phyloP scores from a whole-genome alignment of 352 stramenopile genomes.

The Phytophthora cactorum region DNA sequence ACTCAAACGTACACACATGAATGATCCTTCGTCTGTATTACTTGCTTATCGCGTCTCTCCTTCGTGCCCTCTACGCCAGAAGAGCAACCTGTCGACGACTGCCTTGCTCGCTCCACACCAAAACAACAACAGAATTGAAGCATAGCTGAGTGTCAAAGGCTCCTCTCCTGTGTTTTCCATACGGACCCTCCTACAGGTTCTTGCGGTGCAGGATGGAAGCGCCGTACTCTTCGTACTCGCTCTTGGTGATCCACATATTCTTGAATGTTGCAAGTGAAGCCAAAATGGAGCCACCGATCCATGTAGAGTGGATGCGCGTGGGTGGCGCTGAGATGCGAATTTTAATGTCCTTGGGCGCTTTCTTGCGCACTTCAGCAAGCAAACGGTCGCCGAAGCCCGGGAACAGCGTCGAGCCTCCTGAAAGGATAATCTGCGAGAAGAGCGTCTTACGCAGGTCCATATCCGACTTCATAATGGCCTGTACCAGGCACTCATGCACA shows the following conservation, averaged over 20 bases:
- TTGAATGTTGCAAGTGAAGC: slow-evolving; percentile 98
- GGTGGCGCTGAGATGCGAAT: slow-evolving; percentile 96
- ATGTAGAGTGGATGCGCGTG: slow-evolving; percentile 95
- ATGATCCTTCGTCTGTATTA: slow-evolving; percentile 23
- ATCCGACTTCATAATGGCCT: slow-evolving; percentile 98
- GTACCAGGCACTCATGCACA: slow-evolving; percentile 88
- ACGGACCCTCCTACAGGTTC: slow-evolving; percentile 68
- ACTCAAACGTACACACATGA: no score
- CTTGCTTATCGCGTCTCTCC: slow-evolving; percentile 15
- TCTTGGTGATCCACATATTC: slow-evolving; percentile 99
- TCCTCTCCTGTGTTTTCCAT: slow-evolving; percentile 16
- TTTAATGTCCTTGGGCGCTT: slow-evolving; percentile 92
- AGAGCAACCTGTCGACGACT: slow-evolving; percentile 8
- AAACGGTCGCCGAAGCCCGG: slow-evolving; percentile 96
- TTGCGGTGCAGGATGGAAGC: slow-evolving; percentile 97
- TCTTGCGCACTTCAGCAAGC: slow-evolving; percentile 93
- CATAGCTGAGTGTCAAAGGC: neutral
- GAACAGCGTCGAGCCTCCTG: slow-evolving; percentile 95
- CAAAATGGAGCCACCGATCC: slow-evolving; percentile 98
- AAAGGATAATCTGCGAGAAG: slow-evolving; percentile 93
- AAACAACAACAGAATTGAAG: slow-evolving; percentile 42
- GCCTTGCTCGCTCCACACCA: slow-evolving; percentile 26
- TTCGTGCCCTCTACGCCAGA: slow-evolving; percentile 20
- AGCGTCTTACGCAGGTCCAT: slow-evolving; percentile 96
- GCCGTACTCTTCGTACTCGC: slow-evolving; percentile 98